Base-by-base conservation (phyloP, 257 asterid species). In the Solanum arcanum region DNA sequence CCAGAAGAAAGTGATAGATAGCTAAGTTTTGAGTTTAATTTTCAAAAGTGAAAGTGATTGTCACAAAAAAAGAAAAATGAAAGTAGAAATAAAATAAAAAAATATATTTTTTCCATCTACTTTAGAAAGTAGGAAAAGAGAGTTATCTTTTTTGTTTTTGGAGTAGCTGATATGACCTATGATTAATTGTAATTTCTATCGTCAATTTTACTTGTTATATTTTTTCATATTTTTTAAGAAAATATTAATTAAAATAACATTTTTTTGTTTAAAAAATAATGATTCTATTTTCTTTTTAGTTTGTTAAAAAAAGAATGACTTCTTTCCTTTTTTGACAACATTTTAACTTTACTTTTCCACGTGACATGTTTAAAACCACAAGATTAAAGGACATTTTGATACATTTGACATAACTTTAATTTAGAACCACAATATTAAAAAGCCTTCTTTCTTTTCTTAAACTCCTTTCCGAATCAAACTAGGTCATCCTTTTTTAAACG, bases 71-170 rank as follows among this genome's bases (percentile, higher is more conserved):
- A 20, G 20, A 10, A 49, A 46, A 78, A 47, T 0, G 5, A 49
- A 81, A 81, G 70, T 29, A 31, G 85, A 44, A 81, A 81, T 31
- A 80, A 78, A 78, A 81, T 29, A 81, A 49, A 6, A 81, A 81
- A 4, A 81, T 31, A 78, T 49, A 33, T 37, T 49, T 81, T 81
- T 18, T 31, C 60, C 25, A 21, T 49, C 12, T 25, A 35, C 62
- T 81, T 82, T 21, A 66, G 86, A 84, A 86, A 87, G 46, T 82
- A 37, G 69, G 85, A 84, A 91, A 89, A 87, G 87, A 83, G 83
- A 56, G 47, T 39, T 21, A 42, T 68, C 87, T 85, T 88, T 88
- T 88, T 84, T 83, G 83, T 68, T 31, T 27, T 29, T 75, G 86
- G 66, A 88, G 46, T 49, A 72, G 6, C 39, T 60, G 39, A 29